phyloP scores from a whole-genome alignment of 306 rosid species.

The Cucurbita maxima region DNA sequence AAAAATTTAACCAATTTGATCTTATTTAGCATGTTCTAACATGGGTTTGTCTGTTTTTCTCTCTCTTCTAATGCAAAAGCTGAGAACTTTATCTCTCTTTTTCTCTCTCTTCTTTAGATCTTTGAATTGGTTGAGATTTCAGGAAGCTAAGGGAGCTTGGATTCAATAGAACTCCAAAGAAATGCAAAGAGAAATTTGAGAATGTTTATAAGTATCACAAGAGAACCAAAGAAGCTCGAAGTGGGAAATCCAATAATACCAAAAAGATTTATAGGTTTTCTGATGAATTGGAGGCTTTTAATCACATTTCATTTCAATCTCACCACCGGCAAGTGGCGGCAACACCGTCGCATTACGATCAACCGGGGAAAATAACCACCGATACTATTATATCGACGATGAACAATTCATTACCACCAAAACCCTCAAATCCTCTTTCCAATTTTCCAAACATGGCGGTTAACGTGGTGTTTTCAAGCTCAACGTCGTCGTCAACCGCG shows the following conservation, averaged over 20 bases:
- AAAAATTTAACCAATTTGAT: not conserved
- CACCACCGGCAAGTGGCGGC: slow-evolving; percentile 3
- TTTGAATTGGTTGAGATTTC: not conserved
- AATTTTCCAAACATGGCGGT: slow-evolving; percentile 15
- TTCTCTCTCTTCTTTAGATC: not conserved
- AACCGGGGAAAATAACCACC: not conserved
- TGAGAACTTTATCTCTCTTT: not conserved
- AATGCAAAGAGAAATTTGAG: slow-evolving; percentile 95
- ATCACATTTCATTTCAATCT: slow-evolving; percentile 16
- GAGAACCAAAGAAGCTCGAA: slow-evolving; percentile 74
- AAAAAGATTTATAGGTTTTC: slow-evolving; percentile 76
- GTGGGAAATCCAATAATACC: slow-evolving; percentile 51
- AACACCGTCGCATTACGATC: not conserved
- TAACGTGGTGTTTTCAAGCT: slow-evolving; percentile 32
- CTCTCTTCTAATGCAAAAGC: not conserved
- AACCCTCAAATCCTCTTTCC: slow-evolving; percentile 6
- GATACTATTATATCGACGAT: slow-evolving; percentile 3
- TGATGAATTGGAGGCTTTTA: slow-evolving; percentile 64
- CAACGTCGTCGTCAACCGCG: slow-evolving; percentile 51
- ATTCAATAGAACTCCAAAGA: slow-evolving; percentile 70
- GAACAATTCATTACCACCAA: slow-evolving; percentile 14
- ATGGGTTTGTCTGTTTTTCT: slow-evolving; percentile 6
- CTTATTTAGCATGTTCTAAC: not conserved
- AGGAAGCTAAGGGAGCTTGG: slow-evolving; percentile 90
- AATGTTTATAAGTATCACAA: slow-evolving; percentile 91